Evolutionary conservation across 139 green algal genomes (phyloP), one percentile per base, ranked within the genome.

Genomic region (Dunaliella primolecta): DNA sequence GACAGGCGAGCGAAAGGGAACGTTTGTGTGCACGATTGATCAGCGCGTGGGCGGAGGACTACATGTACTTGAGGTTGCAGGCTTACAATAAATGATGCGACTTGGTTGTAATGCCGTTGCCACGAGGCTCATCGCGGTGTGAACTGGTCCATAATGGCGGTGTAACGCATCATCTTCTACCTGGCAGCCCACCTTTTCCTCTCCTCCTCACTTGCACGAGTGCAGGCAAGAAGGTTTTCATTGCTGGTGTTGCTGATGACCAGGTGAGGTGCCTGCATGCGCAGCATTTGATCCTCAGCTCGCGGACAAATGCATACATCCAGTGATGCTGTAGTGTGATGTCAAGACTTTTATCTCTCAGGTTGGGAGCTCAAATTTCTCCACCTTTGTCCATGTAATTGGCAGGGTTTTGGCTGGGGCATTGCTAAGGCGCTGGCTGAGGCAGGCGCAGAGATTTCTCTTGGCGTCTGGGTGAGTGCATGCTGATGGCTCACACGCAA

Each of bases 211-310:
- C 46, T 25, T 25, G 15, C 46, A 64, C 46, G n/a, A n/a, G 30
- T 79, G 81, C 92, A 98, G 97, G 96, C 70, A 99, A 99, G 94
- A 96, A 96, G 85, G 97, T 96, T 0, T 99, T 99, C 92, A 97
- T 99, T 55, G 97, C 97, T 46, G 97, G 97, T 55, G 96, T 99
- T 55, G 97, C 97, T 55, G 97, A 99, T 84, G 97, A 99, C 91
- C 94, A 99, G 92, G 95, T 95, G 78, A 46, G 87, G 35, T 11
- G 34, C 30, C 25, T 15, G 11, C 21, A 32, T 31, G 24, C 74
- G 15, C 29, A 35, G 20, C 29, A 33, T 34, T 21, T 15, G n/a
- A n/a, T n/a, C n/a, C n/a, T 46, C 31, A 55, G 55, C 3, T 33
- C 30, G 72, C 15, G 30, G 20, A 30, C 31, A 81, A 70, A 55